Evolutionary conservation across 1,284 basidiomycete genomes (phyloP), one percentile per base, ranked within the genome.

Genomic region (Meira nashicola): DNA sequence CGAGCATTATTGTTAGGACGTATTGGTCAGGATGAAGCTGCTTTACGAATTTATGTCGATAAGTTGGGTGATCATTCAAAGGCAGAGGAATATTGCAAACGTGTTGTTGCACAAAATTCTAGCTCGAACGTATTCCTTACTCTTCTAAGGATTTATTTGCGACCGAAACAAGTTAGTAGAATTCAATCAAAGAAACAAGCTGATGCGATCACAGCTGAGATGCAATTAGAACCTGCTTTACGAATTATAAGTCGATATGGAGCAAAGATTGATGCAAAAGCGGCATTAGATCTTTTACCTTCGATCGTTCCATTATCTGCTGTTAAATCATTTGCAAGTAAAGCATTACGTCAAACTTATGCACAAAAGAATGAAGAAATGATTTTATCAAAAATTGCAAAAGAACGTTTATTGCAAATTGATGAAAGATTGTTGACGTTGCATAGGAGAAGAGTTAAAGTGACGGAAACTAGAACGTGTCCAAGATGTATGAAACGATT

Each of bases 401-500:
- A 87, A 74, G 84, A 87, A 15, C 81, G 87, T 62, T 84, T 85
- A 60, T 87, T 90, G 63, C 86, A 90, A 67, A 80, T 90, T 3
- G 86, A 89, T 54, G 79, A 86, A 67, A 82, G 82, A 56, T 74
- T 95, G 69, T 86, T 92, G 82, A 81, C 81, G 37, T 80, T 94
- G 54, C 87, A 96, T 79, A 83, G 85, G 49, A 86, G 85, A 70
- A 82, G 89, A 56, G 92, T 98, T n/a, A 89, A 89, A 70, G 86
- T 98, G 44, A 89, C 87, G 0, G 93, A 97, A 76, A 86, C 77
- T 63, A 83, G 93, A 66, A 94, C 92, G 79, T 97, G 95, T 73
- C 92, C 92, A 0, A 88, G 92, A 74, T 99, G 94, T 78, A 89
- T 93, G 76, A 97, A 97, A 74, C 85, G 93, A 19, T 82, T 99